These are phyloP conservation scores for Alternaria brassicicola DNA, from an alignment of 2,329 filamentous ascomycete species.

Conservation along the genomic window DNA sequence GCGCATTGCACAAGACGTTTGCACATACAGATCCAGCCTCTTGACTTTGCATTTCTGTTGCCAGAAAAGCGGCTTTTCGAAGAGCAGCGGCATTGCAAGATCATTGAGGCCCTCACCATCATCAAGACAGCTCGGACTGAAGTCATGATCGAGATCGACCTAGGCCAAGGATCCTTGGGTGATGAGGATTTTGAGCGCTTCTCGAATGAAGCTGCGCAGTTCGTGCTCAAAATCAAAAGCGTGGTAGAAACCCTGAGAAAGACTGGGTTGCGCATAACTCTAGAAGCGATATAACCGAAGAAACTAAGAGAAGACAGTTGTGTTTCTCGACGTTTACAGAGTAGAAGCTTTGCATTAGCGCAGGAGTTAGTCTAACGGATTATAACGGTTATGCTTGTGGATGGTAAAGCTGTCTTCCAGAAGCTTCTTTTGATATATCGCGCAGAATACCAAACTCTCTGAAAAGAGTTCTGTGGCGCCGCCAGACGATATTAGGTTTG, in stretches of 20 bases:
- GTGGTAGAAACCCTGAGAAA: background rate
- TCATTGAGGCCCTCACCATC: constrained; percentile 5
- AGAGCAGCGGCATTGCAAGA: constrained; percentile 6
- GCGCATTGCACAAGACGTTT: constrained; percentile 18
- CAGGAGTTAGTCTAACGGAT: background rate
- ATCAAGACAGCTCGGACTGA: constrained; percentile 13
- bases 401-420: background rate
- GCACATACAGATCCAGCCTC: constrained; percentile 21
- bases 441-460: background rate
- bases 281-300: background rate
- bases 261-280: constrained; percentile 2
- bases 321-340: background rate
- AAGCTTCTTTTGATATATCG: background rate
- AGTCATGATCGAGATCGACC: constrained; percentile 12
- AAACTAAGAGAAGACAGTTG: background rate
- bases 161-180: constrained; percentile 6
- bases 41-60: constrained; percentile 10
- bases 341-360: background rate
- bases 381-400: background rate
- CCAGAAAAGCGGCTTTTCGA: constrained; percentile 13
- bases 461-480: background rate
- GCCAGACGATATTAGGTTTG: background rate
- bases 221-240: background rate
- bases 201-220: background rate
- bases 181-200: constrained; percentile 9